Conservation (phyloP, 768 basidiomycete genomes). For the Lentinula guzmanii region DNA sequence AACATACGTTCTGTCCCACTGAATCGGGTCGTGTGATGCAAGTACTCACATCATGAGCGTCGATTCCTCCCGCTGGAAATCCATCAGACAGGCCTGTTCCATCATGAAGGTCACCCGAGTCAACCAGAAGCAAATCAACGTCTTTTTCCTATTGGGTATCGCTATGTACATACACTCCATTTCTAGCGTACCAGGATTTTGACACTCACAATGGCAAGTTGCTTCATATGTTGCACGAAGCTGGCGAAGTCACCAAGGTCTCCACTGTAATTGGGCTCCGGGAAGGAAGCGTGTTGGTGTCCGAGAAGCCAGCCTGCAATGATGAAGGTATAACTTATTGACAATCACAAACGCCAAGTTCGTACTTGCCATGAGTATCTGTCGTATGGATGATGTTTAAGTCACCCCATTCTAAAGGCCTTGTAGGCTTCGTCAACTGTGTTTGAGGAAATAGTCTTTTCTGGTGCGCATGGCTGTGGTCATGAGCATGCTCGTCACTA, state of each 20-base stretch:
- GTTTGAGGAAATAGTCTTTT: conserved; percentile 34
- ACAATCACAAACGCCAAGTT: not conserved
- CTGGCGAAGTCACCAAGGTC: conserved; percentile 81
- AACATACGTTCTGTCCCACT: not conserved
- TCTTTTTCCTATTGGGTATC: conserved; percentile 42
- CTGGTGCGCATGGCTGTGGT: conserved; percentile 24
- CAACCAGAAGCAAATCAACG: conserved; percentile 79
- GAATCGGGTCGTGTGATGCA: conserved; percentile 6
- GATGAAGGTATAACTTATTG: too few species aligned
- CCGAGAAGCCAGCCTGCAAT: conserved; percentile 63
- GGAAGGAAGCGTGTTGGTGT: conserved; percentile 67
- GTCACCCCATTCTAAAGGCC: conserved; percentile 80
- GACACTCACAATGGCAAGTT: conserved; percentile 39
- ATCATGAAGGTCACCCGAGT: conserved; percentile 77
- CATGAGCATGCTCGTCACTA: conserved; percentile 21
- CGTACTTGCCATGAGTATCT: conserved; percentile 51
- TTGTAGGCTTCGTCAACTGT: conserved; percentile 49
- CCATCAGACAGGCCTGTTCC: conserved; percentile 79
- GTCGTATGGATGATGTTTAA: conserved; percentile 86
- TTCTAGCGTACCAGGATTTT: not conserved
- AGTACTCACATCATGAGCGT: conserved; percentile 58
- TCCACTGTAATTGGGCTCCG: conserved; percentile 71
- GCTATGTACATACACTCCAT: not conserved
- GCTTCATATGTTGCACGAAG: conserved; percentile 82
- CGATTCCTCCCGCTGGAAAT: conserved; percentile 60